Conservation (phyloP, 2,329 filamentous ascomycete species). For the Lizonia empirigonia region DNA sequence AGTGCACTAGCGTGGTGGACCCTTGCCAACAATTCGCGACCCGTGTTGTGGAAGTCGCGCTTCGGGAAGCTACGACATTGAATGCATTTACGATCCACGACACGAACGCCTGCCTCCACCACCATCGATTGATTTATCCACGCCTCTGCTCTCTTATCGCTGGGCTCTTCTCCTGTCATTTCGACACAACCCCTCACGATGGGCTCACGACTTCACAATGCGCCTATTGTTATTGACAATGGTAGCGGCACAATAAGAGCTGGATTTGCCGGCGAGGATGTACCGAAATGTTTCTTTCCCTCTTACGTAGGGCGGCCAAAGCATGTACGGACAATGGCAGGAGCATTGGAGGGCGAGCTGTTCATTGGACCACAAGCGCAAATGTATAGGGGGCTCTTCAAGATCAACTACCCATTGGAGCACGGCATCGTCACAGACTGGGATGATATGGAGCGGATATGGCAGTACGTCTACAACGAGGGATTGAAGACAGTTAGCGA, state of each 20-base stretch:
- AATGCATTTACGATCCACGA: conserved; percentile 33
- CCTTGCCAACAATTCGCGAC: conserved; percentile 31
- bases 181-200: conserved; percentile 48
- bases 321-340: conserved; percentile 92
- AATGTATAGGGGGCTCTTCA: conserved; percentile 87
- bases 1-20: conserved; percentile 19
- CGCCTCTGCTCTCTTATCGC: not conserved
- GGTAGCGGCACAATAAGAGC: conserved; percentile 97
- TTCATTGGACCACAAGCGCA: conserved; percentile 95
- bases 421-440: conserved; percentile 99
- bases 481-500: conserved; percentile 96
- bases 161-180: no score
- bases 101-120: conserved; percentile 17
- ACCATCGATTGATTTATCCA: not conserved
- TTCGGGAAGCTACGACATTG: conserved; percentile 28
- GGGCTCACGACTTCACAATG: conserved; percentile 85
- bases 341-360: conserved; percentile 92
- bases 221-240: conserved; percentile 98
- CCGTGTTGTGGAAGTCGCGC: conserved; percentile 44
- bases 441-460: conserved; percentile 99
- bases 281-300: conserved; percentile 95
- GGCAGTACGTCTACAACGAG: conserved; percentile 96
- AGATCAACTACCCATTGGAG: conserved; percentile 94
- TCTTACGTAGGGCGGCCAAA: conserved; percentile 97
- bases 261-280: conserved; percentile 93